phyloP scores from a whole-genome alignment of 192 early-diverging fungal genomes.

The Coemansia sp. region DNA sequence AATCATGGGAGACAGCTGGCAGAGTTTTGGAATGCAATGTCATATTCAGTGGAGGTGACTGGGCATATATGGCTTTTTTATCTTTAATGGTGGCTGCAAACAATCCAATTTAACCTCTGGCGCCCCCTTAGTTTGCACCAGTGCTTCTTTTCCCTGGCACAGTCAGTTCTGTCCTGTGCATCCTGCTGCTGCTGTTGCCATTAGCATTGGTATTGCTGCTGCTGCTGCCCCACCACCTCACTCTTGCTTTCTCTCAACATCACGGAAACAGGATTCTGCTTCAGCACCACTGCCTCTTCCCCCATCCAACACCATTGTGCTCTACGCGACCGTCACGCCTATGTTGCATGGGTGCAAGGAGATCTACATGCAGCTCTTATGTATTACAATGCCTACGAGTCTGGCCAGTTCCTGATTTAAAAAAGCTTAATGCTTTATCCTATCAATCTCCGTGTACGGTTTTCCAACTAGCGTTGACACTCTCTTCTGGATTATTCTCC shows the following conservation, averaged over 20 bases:
- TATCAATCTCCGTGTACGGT: neutral
- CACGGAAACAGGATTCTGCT: neutral
- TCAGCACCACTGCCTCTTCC: neutral
- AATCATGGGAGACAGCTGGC: neutral
- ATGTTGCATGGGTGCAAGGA: constrained; percentile 5
- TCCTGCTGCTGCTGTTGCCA: neutral
- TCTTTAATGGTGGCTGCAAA: neutral
- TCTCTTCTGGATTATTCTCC: constrained; percentile 2
- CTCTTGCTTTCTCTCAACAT: neutral
- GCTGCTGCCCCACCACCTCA: too few relatives aligned
- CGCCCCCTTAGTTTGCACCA: neutral
- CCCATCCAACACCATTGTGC: neutral
- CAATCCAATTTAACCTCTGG: neutral
- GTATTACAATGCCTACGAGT: constrained; percentile 12
- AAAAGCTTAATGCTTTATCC: constrained; percentile 19
- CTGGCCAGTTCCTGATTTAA: constrained; percentile 15
- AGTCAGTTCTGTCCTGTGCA: neutral
- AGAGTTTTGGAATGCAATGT: neutral
- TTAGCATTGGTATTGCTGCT: too few relatives aligned
- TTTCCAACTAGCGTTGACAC: constrained; percentile 3
- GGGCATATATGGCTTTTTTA: neutral
- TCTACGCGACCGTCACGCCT: neutral
- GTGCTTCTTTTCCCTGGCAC: neutral
- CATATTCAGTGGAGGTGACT: constrained; percentile 1
- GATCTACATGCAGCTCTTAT: constrained; percentile 15